A percentile compares a stretch with the other conserved stretches of the same genome.
Evolutionary conservation across 2,329 filamentous ascomycete species (phyloP).

Genomic region (Zalaria sp.): DNA sequence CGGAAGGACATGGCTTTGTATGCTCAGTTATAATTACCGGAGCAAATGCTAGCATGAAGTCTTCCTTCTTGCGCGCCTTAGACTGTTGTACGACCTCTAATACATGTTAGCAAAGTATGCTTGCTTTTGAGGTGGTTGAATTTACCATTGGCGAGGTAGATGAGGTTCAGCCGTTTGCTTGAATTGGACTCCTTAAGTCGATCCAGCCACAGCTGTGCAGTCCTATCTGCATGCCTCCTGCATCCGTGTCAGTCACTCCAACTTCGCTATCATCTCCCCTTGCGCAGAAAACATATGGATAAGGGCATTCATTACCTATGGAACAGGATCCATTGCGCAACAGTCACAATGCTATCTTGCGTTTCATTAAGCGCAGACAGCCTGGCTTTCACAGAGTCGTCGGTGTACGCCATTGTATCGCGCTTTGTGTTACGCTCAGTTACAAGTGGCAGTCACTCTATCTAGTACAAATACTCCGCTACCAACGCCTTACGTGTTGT

Average conservation of each 20-base stretch:
- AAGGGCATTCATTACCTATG: conserved; percentile 57
- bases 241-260: background rate
- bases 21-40: conserved; percentile 35
- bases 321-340: conserved; percentile 99
- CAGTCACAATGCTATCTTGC: conserved; percentile 90
- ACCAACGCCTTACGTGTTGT: too few species aligned
- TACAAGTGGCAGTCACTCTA: too few species aligned
- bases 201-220: conserved; percentile 82
- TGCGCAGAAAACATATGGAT: background rate
- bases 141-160: conserved; percentile 88
- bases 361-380: conserved; percentile 92
- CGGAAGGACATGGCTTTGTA: background rate
- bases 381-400: conserved; percentile 90
- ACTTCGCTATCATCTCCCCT: too few species aligned
- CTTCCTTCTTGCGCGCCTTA: conserved; percentile 79
- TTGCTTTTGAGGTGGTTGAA: conserved; percentile 3
- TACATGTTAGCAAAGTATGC: conserved; percentile 3
- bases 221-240: conserved; percentile 84
- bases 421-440: too few species aligned
- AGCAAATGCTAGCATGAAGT: conserved; percentile 84
- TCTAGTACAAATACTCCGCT: too few species aligned
- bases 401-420: conserved; percentile 70
- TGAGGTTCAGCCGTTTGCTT: conserved; percentile 72
- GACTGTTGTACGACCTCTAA: conserved; percentile 92
- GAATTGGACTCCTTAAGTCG: conserved; percentile 79